A percentile compares a stretch with the other conserved stretches of the same genome.
Conservation (phyloP, 1,139 yeast genomes). For the Saccharomycopsis hybrid region DNA sequence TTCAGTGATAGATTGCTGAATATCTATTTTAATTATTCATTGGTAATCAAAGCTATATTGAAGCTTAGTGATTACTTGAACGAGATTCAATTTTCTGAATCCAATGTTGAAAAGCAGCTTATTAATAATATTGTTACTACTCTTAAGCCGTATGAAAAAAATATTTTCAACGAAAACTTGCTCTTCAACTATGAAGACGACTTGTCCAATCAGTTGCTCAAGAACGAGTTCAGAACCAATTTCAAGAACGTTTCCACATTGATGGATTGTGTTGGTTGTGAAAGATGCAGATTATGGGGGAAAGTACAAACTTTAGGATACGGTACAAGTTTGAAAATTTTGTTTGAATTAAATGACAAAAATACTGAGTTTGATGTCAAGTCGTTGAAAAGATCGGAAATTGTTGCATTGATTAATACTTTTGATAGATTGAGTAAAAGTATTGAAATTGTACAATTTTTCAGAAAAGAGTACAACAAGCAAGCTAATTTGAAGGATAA, state of each 20-base stretch:
- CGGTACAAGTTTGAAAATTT: constrained; percentile 87
- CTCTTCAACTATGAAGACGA: constrained; percentile 45
- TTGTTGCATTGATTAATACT: constrained; percentile 86
- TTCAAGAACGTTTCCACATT: constrained; percentile 85
- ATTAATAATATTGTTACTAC: constrained; percentile 35
- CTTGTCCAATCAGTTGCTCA: constrained; percentile 36
- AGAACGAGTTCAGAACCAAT: constrained; percentile 76
- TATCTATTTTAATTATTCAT: constrained; percentile 86
- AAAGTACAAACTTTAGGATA: constrained; percentile 95
- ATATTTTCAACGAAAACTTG: constrained; percentile 46
- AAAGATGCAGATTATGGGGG: constrained; percentile 96
- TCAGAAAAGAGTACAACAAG: constrained; percentile 35
- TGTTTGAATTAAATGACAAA: constrained; percentile 57
- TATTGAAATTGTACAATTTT: constrained; percentile 63
- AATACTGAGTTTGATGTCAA: constrained; percentile 37
- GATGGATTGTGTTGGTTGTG: constrained; percentile 99
- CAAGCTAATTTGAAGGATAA: too few relatives aligned
- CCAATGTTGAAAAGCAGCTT: constrained; percentile 21
- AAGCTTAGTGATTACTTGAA: constrained; percentile 48
- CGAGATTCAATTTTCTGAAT: constrained; percentile 42
- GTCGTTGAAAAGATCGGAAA: constrained; percentile 66
- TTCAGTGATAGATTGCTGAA: constrained; percentile 86
- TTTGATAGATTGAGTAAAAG: constrained; percentile 88
- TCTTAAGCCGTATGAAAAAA: constrained; percentile 30
- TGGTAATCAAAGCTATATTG: constrained; percentile 74